Percentiles rank a stretch among this genome's conserved stretches.
phyloP scores from a whole-genome alignment of 1,284 basidiomycete species.

The Vanrija sp. region DNA sequence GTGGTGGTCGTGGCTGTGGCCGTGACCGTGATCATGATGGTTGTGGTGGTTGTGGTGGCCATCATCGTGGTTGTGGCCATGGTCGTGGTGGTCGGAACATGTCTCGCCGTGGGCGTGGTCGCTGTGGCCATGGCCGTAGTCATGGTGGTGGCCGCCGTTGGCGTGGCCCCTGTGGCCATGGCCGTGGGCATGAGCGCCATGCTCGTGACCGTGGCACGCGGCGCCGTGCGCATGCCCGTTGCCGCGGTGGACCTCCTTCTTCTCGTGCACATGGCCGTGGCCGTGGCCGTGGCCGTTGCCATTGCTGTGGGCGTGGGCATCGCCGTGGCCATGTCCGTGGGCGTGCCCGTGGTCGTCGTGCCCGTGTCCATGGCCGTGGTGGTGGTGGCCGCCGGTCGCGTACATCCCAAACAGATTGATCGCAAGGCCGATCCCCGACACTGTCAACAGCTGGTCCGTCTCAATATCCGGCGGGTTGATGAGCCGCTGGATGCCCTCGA shows the following conservation, averaged over 20 bases:
- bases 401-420: conserved; percentile 99
- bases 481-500: conserved; percentile 93
- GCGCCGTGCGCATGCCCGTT: conserved; percentile 17
- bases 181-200: conserved; percentile 19
- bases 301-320: conserved; percentile 17
- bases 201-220: conserved; percentile 10
- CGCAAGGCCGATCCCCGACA: conserved; percentile 80
- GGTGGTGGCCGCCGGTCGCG: conserved; percentile 93
- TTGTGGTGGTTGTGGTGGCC: conserved; percentile 5
- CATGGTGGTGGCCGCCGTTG: conserved; percentile 1
- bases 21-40: neutral
- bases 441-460: conserved; percentile 84
- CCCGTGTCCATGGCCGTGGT: conserved; percentile 56
- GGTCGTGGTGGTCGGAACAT: conserved; percentile 7
- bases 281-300: conserved; percentile 57
- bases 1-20: neutral
- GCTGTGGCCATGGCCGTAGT: conserved; percentile 17
- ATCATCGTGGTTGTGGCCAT: conserved; percentile 12
- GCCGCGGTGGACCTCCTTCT: conserved; percentile 40
- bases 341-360: conserved; percentile 51
- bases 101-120: conserved; percentile 10
- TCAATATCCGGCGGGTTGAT: conserved; percentile 98
- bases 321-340: conserved; percentile 29
- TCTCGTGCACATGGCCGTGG: conserved; percentile 59
- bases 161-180: conserved; percentile 19